These are phyloP conservation scores for Helianthus tuberosus DNA, from an alignment of 129 eudicot species.

Conservation along the genomic window DNA sequence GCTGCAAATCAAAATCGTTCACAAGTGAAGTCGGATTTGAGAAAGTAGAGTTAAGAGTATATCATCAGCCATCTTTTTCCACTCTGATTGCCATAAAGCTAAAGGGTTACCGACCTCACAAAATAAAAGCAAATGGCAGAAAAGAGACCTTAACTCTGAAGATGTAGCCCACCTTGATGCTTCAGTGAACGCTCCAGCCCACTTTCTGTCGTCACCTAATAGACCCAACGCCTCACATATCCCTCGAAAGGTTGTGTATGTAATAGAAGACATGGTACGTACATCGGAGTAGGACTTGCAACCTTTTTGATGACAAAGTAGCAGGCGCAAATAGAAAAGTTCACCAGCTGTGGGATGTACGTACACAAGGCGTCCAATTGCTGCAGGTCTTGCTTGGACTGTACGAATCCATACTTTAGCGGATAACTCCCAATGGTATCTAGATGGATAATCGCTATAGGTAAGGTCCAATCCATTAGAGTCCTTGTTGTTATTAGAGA, in stretches of 20 bases:
- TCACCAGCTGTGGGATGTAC: conserved; percentile 10
- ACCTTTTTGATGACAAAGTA: conserved; percentile 9
- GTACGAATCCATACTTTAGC: background rate
- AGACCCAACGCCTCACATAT: conserved; percentile 3
- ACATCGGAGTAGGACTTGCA: conserved; percentile 12
- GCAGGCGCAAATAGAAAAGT: background rate
- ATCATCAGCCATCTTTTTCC: background rate
- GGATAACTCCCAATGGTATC: background rate
- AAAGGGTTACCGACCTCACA: background rate
- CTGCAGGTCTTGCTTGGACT: background rate
- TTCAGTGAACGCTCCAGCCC: background rate
- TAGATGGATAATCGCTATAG: background rate
- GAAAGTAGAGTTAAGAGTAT: background rate
- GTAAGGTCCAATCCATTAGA: background rate
- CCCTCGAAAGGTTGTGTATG: background rate
- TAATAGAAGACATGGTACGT: background rate
- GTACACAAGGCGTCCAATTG: conserved; percentile 6
- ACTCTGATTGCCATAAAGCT: conserved; percentile 1
- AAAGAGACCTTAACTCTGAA: background rate
- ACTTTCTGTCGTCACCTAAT: conserved; percentile 2
- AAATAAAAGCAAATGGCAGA: background rate
- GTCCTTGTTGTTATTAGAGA: background rate
- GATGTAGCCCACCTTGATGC: background rate
- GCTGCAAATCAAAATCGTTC: background rate
- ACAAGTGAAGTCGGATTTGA: too few species aligned